Base-by-base conservation (phyloP, 2,329 filamentous ascomycete genomes). In the Sporothrix globosa region DNA sequence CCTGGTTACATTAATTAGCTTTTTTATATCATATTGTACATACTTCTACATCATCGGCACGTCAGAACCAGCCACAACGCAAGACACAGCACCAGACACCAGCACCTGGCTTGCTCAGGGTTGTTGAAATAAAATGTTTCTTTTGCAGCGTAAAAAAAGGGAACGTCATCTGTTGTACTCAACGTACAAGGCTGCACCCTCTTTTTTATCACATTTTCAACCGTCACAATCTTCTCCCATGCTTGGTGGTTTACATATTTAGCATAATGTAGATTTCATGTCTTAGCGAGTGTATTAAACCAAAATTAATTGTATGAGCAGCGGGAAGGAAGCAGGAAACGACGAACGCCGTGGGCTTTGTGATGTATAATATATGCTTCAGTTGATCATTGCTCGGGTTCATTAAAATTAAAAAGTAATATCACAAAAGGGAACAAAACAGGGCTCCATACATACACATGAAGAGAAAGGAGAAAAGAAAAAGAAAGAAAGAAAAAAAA, bases 81-180 rank as follows among this genome's bases (percentile, higher is more conserved):
- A 7, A 44, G 3, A 14, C 10, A 44, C 11, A 44, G 11, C 41
- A 17, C 11, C 41, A 44, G 11, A 30, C 44, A 50, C 61, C 24
- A 30, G 24, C 66, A 46, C 56, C 66, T 34, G 39, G 30, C 7
- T 30, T 19, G 14, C 10, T 46, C 39, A 1, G 30, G 10, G 52
- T 30, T 21, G 66, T 46, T 68, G 66, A 46, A 68, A 68, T 68
- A 46, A 48, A 44, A 68, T 48, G 39, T 56, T 68, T 68, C 21
- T n/a, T 41, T 41, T 34, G 39, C 58, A 46, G 34, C 21, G 17
- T 53, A 17, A 30, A 30, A 46, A n/a, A 11, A 14, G 11, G 46
- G 46, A 21, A 21, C 10, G n/a, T 10, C 13, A 19, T 21, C 60
- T 46, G 19, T 39, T 54, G 58, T 69, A 69, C 68, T 69, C 68